Evolutionary conservation across 1,139 yeast species (phyloP), one percentile per base, ranked within the genome.

Genomic region (Pichia inconspicua): DNA sequence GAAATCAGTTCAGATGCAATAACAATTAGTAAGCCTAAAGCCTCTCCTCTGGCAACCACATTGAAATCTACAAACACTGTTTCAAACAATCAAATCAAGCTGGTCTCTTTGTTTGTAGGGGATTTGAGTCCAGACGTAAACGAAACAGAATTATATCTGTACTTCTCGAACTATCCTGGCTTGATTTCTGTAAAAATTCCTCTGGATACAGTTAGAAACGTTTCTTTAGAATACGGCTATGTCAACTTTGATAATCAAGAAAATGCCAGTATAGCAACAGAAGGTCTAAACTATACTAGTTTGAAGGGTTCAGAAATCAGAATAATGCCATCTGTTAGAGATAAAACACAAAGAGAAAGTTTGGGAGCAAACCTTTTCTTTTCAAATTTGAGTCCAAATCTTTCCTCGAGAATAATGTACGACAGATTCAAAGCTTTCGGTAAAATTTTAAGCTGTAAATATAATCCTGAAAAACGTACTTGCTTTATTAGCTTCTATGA

Each of bases 211-310:
- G 52, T 55, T 2, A 65, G 73, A 2, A 69, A 68, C 30, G 58
- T 54, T 31, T 70, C 80, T 0, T 61, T 77, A 43, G 75, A 78
- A 8, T 75, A 77, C 57, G 82, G 79, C 0, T 77, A 76, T 57
- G 69, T 75, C 39, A 77, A 77, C 54, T 75, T 73, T 54, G 48
- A 52, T 28, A 57, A 55, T 2, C 60, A 63, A 34, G 59, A 59
- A 25, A 72, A 69, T 40, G 78, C 77, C 1, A 59, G 62, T 12
- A 30, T 35, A 5, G 80, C 79, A 2, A 63, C 71, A 32, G 74
- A 73, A 28, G 67, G 67, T 12, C 61, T 72, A 38, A 76, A 74
- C 53, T 77, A 74, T 54, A 67, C 71, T 3, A 56, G 56, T 0
- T 58, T 77, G 3, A 54, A 61, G 25, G 67, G 66, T 6, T 65